Conservation (phyloP, 2,329 filamentous ascomycete genomes). For the Aureobasidium lini region DNA sequence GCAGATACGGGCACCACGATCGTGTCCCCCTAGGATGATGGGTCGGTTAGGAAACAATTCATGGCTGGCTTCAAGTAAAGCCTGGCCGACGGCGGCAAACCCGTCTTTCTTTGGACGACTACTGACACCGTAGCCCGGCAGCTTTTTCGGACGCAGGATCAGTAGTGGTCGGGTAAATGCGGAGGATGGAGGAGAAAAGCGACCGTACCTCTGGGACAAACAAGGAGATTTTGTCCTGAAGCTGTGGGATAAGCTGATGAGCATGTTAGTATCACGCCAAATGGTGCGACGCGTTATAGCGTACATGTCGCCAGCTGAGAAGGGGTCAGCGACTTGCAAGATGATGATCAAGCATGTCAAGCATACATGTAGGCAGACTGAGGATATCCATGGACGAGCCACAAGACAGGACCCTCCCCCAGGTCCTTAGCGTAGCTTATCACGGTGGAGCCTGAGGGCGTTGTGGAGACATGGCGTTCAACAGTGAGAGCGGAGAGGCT, state of each 20-base stretch:
- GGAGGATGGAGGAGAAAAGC: neutral
- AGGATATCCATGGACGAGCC: constrained; percentile 41
- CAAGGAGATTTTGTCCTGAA: constrained; percentile 35
- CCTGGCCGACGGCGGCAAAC: constrained; percentile 32
- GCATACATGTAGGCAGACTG: constrained; percentile 33
- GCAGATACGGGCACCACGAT: constrained; percentile 43
- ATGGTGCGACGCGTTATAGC: neutral
- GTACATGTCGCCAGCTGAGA: constrained; percentile 24
- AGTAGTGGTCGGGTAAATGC: neutral
- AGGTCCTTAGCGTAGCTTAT: constrained; percentile 27
- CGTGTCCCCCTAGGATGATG: constrained; percentile 43
- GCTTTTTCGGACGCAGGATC: constrained; percentile 18
- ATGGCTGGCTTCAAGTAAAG: constrained; percentile 35
- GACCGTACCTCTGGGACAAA: constrained; percentile 35
- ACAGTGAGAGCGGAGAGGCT: constrained; percentile 24
- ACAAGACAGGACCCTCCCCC: constrained; percentile 31
- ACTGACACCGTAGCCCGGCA: constrained; percentile 42
- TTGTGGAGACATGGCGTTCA: constrained; percentile 21
- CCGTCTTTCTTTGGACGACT: constrained; percentile 26
- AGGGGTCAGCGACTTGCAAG: neutral
- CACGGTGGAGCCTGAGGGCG: constrained; percentile 25
- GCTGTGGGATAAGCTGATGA: constrained; percentile 30
- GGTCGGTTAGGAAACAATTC: constrained; percentile 27
- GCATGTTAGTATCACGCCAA: neutral
- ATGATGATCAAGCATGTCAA: constrained; percentile 12